These are phyloP conservation scores for Colletotrichum truncatum DNA, from an alignment of 2,329 filamentous ascomycete species.

Conservation along the genomic window DNA sequence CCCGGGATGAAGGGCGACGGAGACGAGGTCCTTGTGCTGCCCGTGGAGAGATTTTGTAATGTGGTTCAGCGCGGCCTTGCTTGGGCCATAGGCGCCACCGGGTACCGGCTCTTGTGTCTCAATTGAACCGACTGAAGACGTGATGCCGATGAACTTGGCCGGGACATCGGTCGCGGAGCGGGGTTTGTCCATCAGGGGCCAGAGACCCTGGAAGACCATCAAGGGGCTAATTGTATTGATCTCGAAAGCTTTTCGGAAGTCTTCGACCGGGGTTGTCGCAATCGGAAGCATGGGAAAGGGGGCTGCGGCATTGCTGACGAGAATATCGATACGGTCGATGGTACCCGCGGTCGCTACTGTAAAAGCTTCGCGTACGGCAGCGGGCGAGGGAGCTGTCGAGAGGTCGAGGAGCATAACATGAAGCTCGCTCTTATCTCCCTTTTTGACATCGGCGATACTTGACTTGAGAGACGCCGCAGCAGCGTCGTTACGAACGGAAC, in stretches of 20 bases:
- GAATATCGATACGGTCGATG: conserved; percentile 54
- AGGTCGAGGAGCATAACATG: conserved; percentile 49
- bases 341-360: conserved; percentile 38
- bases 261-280: conserved; percentile 37
- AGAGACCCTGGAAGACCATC: conserved; percentile 44
- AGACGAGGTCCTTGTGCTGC: conserved; percentile 38
- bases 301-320: conserved; percentile 62
- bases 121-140: conserved; percentile 46
- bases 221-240: conserved; percentile 54
- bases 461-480: conserved; percentile 28
- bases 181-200: conserved; percentile 44
- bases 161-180: not conserved
- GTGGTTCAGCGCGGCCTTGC: conserved; percentile 47
- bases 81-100: conserved; percentile 45
- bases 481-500: conserved; percentile 43
- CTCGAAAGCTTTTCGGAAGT: conserved; percentile 50
- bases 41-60: conserved; percentile 39
- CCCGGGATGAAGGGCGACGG: conserved; percentile 47
- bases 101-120: conserved; percentile 40
- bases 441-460: conserved; percentile 34
- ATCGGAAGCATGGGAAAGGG: conserved; percentile 40
- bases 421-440: conserved; percentile 39
- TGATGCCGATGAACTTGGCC: conserved; percentile 47
- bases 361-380: conserved; percentile 34
- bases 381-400: conserved; percentile 35